Percentiles rank a stretch among this genome's conserved stretches.
phyloP scores from a whole-genome alignment of 805 yeast species.

The Starmerella asiatica region DNA sequence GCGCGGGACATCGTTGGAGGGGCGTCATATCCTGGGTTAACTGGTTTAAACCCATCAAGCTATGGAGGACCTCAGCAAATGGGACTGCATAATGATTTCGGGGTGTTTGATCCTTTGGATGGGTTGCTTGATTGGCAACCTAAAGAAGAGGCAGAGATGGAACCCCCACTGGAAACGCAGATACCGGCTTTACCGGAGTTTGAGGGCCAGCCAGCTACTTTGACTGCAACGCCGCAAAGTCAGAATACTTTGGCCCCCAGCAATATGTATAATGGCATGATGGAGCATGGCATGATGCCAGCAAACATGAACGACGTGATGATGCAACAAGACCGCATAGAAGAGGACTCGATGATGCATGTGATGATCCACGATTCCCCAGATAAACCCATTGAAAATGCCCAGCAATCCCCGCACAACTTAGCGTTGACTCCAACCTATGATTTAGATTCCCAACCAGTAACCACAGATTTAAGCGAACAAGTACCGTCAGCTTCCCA shows the following conservation, averaged over 20 bases:
- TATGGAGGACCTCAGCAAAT: constrained; percentile 8
- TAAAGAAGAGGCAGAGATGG: background rate
- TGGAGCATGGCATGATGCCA: background rate
- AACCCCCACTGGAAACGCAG: background rate
- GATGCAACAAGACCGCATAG: background rate
- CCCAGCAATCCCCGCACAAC: background rate
- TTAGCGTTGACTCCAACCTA: background rate
- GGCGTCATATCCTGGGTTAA: no score
- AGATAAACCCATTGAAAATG: no score
- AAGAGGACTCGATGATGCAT: no score
- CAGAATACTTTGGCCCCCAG: background rate
- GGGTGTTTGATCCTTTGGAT: constrained; percentile 28
- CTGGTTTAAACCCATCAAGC: no score
- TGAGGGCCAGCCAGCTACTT: background rate
- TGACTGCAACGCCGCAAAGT: background rate
- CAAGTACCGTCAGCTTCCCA: constrained; percentile 24
- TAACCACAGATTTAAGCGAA: constrained; percentile 10
- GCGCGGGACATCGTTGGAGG: constrained; percentile 12
- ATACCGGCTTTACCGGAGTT: background rate
- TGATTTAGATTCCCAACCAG: background rate
- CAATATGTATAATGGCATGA: background rate
- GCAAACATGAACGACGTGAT: background rate
- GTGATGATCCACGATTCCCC: background rate
- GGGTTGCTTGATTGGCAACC: constrained; percentile 18
- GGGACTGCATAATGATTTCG: constrained; percentile 24